A percentile compares a stretch with the other conserved stretches of the same genome.
phyloP scores from a whole-genome alignment of 1,284 basidiomycete species.

The Golubevia sp. region DNA sequence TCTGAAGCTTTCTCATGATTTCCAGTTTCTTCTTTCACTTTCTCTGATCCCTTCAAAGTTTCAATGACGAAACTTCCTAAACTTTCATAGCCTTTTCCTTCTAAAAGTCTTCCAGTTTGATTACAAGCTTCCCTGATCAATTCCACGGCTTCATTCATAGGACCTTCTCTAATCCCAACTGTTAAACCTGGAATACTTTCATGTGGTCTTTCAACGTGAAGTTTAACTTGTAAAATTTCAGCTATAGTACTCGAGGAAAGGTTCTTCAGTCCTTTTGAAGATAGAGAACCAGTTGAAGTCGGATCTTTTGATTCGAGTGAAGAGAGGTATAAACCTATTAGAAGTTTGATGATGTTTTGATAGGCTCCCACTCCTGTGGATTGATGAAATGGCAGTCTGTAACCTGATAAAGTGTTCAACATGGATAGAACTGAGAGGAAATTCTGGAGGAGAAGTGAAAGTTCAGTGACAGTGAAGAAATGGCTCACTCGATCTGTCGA shows the following conservation, averaged over 20 bases:
- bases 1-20: conserved; percentile 65
- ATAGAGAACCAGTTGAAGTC: conserved; percentile 13
- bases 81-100: conserved; percentile 70
- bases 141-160: conserved; percentile 73
- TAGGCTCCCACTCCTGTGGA: conserved; percentile 36
- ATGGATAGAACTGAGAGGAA: conserved; percentile 43
- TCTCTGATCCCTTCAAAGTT: conserved; percentile 69
- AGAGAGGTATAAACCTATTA: conserved; percentile 41
- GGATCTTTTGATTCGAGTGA: conserved; percentile 6
- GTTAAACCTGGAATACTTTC: conserved; percentile 72
- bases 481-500: background rate
- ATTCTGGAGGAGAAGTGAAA: conserved; percentile 15
- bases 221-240: conserved; percentile 29
- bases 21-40: conserved; percentile 53
- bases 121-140: conserved; percentile 71
- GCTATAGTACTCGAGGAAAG: conserved; percentile 26
- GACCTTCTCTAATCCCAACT: conserved; percentile 76
- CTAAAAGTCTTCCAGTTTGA: conserved; percentile 74
- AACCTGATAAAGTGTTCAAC: conserved; percentile 47
- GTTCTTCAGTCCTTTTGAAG: conserved; percentile 18
- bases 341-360: conserved; percentile 38
- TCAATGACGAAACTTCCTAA: conserved; percentile 76
- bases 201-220: conserved; percentile 71
- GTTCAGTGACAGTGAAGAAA: background rate
- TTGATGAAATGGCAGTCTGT: conserved; percentile 37